These are phyloP conservation scores for Paecilomyces formosus DNA, from an alignment of 2,329 filamentous ascomycete genomes.

Conservation along the genomic window DNA sequence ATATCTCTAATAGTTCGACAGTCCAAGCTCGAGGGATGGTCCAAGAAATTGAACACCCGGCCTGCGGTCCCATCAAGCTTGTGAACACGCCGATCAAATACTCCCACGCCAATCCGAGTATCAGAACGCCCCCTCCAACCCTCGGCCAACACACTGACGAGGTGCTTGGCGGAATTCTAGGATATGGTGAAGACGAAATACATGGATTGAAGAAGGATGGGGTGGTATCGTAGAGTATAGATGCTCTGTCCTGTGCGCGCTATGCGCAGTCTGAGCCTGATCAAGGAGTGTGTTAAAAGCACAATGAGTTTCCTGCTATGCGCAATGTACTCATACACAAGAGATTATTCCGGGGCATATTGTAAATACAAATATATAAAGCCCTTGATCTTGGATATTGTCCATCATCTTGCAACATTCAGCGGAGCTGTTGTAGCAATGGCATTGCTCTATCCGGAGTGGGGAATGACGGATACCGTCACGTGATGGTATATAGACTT, in stretches of 20 bases:
- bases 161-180: slow-evolving; percentile 58
- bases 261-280: not conserved
- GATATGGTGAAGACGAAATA: slow-evolving; percentile 54
- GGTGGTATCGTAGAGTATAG: slow-evolving; percentile 47
- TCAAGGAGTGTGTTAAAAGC: not conserved
- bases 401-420: not conserved
- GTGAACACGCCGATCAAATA: slow-evolving; percentile 95
- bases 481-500: slow-evolving; percentile 24
- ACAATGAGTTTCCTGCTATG: not conserved
- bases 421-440: not conserved
- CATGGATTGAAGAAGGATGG: slow-evolving; percentile 56
- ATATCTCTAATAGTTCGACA: slow-evolving; percentile 17
- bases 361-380: not conserved
- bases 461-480: slow-evolving; percentile 8
- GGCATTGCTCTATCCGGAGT: slow-evolving; percentile 2
- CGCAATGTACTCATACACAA: not conserved
- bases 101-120: slow-evolving; percentile 69
- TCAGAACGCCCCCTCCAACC: slow-evolving; percentile 72
- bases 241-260: not conserved
- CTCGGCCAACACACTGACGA: slow-evolving; percentile 83
- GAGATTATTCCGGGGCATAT: not conserved
- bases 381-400: not conserved
- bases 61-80: slow-evolving; percentile 78
- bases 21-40: slow-evolving; percentile 79
- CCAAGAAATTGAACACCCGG: slow-evolving; percentile 71